Percentiles rank a stretch among this genome's conserved stretches.
These are phyloP conservation scores for Magnolia changhungtana DNA, from an alignment of 164 flowering plant genomes.

Conservation along the genomic window DNA sequence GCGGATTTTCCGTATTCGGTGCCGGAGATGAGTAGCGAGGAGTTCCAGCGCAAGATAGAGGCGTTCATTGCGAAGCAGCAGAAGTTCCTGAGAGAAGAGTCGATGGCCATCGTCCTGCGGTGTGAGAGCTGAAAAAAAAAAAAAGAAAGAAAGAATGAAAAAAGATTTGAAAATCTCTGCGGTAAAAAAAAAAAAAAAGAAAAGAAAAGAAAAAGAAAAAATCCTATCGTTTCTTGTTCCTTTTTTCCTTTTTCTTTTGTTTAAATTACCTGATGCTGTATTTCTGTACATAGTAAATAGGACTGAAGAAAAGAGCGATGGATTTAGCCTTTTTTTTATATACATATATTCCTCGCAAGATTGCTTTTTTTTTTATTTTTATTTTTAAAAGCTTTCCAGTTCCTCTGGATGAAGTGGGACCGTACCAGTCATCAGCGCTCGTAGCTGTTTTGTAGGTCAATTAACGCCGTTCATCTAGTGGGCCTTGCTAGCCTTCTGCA, in stretches of 20 bases:
- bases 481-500: not conserved
- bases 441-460: not conserved
- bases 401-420: not conserved
- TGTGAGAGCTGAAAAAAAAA: slow-evolving; percentile 5
- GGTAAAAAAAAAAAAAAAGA: not conserved
- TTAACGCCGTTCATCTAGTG: not conserved
- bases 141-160: too few species aligned
- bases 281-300: not conserved
- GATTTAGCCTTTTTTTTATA: not conserved
- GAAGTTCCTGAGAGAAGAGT: slow-evolving; percentile 28
- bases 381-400: too few species aligned
- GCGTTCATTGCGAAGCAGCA: slow-evolving; percentile 34
- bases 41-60: slow-evolving; percentile 36
- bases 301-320: not conserved
- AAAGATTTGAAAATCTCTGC: not conserved
- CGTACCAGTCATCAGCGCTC: not conserved
- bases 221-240: not conserved
- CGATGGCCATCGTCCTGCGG: slow-evolving; percentile 28
- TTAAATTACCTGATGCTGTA: not conserved
- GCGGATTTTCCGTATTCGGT: slow-evolving; percentile 1
- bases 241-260: not conserved
- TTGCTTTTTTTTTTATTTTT: too few species aligned
- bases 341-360: too few species aligned
- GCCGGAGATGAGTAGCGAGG: slow-evolving; percentile 32
- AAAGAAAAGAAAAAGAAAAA: too few species aligned